Evolutionary conservation across 176 grass and related monocot genomes (phyloP).

Genomic region (Avena atlantica): DNA sequence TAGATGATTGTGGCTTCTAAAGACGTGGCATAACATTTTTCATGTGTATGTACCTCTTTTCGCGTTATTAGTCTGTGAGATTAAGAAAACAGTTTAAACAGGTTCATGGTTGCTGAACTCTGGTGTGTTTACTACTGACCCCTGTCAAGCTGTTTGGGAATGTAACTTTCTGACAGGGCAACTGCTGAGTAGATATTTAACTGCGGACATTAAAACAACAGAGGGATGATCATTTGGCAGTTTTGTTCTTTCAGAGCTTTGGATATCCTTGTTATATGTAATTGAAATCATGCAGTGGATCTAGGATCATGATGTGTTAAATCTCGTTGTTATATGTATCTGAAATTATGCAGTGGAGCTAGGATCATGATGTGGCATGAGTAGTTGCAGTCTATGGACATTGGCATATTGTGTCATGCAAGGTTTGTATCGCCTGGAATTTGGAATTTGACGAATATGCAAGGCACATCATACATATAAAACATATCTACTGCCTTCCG

Average conservation of each 20-base stretch:
- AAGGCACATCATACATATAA: slow-evolving; percentile 1
- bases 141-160: background rate
- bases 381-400: slow-evolving; percentile 5
- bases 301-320: background rate
- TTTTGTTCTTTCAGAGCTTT: slow-evolving; percentile 1
- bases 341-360: slow-evolving; percentile 12
- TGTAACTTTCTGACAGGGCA: background rate
- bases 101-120: background rate
- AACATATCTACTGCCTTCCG: background rate
- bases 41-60: background rate
- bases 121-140: background rate
- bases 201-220: background rate
- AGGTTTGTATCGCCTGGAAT: slow-evolving; percentile 19
- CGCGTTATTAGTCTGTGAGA: slow-evolving; percentile 2
- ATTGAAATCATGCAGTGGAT: background rate
- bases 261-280: slow-evolving; percentile 23
- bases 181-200: background rate
- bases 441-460: background rate
- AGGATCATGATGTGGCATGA: background rate
- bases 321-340: slow-evolving; percentile 23
- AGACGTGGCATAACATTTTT: slow-evolving; percentile 6
- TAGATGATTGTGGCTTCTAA: background rate
- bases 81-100: background rate
- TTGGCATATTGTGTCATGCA: background rate
- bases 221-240: background rate